Base-by-base conservation (phyloP, 2,329 filamentous ascomycete species). In the Ascochyta koolunga region DNA sequence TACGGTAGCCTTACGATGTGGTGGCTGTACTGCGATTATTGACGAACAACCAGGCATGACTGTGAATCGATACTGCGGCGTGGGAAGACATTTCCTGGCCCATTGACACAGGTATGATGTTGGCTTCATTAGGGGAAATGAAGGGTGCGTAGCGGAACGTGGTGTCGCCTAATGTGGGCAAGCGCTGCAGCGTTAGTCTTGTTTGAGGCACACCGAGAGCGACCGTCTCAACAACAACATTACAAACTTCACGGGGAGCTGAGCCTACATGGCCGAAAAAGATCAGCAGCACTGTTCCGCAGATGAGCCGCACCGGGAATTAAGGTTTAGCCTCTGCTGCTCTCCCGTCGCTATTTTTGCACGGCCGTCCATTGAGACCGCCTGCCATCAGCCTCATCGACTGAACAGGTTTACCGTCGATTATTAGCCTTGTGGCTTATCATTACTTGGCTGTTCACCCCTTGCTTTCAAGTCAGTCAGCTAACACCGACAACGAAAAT, bases 321-420 rank as follows among this genome's bases (percentile, higher is more conserved):
- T 39, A 52, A 40, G 36, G 25, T 40, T 57, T 43, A 49, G 47
- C 53, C 47, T 61, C 52, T 53, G 56, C 50, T 50, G 52, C 58
- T 57, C 58, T 62, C 60, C 58, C 58, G 53, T 55, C 45, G 35
- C 60, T 62, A 61, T 61, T 61, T 42, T 48, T 31, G 51, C 51
- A 40, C 35, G 13, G 51, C 13, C 39, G 44, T 49, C 39, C 52
- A 51, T 32, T 48, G 32, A 39, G n/a, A 51, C 35, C 10, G 15
- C 16, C 19, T 39, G 16, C 19, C 33, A 15, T 35, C 40, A 46
- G 52, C 40, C 52, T 36, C 36, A 41, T 22, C 11, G 16, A 40
- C 36, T 32, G 9, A n/a, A 36, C 41, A 38, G 10, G 42, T 37
- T 43, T 47, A 39, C 32, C 27, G 5, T 47, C 21, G 5, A 38